Base-by-base conservation (phyloP, 2,329 filamentous ascomycete genomes). In the Orbilia oligospora region DNA sequence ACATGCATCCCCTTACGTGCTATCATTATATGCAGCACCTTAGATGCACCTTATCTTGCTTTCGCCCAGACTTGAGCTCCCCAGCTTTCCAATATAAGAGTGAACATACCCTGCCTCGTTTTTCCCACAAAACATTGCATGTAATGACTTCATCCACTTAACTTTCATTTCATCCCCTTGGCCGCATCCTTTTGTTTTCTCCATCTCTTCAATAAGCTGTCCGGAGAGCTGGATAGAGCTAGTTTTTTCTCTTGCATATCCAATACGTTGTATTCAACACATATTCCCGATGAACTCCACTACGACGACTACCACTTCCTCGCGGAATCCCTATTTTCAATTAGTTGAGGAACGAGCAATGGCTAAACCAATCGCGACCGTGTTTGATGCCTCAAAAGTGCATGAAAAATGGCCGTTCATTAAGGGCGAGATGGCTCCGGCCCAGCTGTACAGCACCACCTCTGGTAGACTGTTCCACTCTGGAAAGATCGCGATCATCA, bases 371-470 rank as follows among this genome's bases (percentile, higher is more conserved):
- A 61, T 58, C 27, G 53, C 71, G 75, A 61, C 55, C 36, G 49
- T 69, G 68, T 58, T 56, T 51, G 55, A 78, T 64, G 53, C 68
- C 6, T 69, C 68, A n/a, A 63, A 78, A 78, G 75, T 78, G 24
- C 75, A 78, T 66, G 75, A 78, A 72, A 78, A 56, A 78, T 78
- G 75, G 75, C 75, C 75, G 56, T 67, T 71, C 53, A 53, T 78
- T 20, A 78, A 78, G 75, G 75, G 75, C 44, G 89, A 95, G 82
- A 90, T 97, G 89, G 96, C 96, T 4, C 96, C 96, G 33, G 96
- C 96, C 81, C 96, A 99, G 86, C 88, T 99, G 55, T 99, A 99
- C 87, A 97, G 94, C 84, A 99, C 96, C 67, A 97, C 98, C 88
- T 98, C 95, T 58, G 96, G 96, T 61, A 90, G 96, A 49, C 90